A percentile compares a stretch with the other conserved stretches of the same genome.
These are phyloP conservation scores for Mycena rosella DNA, from an alignment of 768 basidiomycete species.

Conservation along the genomic window DNA sequence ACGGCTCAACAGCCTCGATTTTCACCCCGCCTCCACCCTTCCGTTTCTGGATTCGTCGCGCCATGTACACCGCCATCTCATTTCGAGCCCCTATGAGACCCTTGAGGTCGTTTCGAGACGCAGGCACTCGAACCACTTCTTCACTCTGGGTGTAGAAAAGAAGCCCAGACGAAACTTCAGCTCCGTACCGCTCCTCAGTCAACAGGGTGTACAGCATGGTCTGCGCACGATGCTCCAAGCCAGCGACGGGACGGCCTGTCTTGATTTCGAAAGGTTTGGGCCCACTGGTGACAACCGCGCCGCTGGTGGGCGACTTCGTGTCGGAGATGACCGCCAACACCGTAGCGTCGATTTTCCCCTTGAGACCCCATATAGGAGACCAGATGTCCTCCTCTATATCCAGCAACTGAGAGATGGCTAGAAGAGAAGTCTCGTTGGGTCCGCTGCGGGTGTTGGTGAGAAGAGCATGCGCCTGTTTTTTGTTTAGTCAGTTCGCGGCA, in stretches of 20 bases:
- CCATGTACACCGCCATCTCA: conserved; percentile 84
- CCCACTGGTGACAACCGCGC: conserved; percentile 46
- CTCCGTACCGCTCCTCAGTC: conserved; percentile 90
- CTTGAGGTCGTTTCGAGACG: conserved; percentile 84
- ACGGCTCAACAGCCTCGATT: conserved; percentile 55
- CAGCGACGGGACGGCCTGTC: conserved; percentile 82
- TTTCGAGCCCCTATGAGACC: conserved; percentile 88
- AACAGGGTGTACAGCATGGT: conserved; percentile 97
- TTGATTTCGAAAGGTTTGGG: conserved; percentile 95
- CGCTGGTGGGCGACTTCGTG: conserved; percentile 43
- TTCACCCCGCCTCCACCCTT: background rate
- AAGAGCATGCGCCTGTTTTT: conserved; percentile 74
- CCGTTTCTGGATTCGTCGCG: conserved; percentile 56
- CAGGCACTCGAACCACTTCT: conserved; percentile 86
- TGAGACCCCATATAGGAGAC: conserved; percentile 94
- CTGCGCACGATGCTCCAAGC: conserved; percentile 96
- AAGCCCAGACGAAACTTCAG: conserved; percentile 83
- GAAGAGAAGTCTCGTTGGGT: conserved; percentile 61
- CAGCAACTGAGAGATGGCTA: conserved; percentile 82
- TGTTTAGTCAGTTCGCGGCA: background rate
- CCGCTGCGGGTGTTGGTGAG: conserved; percentile 76
- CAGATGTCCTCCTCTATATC: conserved; percentile 98
- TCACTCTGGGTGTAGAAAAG: conserved; percentile 96
- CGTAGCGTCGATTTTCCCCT: conserved; percentile 95
- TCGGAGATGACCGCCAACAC: conserved; percentile 77